Evolutionary conservation across 2,329 filamentous ascomycete species (phyloP).

Genomic region (Botrytis sinoallii): DNA sequence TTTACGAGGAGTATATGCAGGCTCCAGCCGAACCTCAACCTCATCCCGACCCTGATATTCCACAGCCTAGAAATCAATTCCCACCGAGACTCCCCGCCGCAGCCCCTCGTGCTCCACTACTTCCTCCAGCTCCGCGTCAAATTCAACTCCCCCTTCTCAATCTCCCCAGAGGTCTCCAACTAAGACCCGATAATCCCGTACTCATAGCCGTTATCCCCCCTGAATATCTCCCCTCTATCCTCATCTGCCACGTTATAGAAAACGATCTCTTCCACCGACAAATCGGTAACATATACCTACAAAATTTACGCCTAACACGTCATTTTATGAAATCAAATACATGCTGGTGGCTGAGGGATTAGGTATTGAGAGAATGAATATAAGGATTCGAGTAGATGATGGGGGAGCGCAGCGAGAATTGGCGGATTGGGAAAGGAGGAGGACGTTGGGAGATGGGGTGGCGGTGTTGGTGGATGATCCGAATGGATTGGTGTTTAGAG

Average conservation of each 20-base stretch:
- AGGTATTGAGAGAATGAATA: neutral
- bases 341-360: neutral
- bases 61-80: neutral
- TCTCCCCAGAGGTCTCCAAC: neutral
- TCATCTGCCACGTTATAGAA: neutral
- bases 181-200: neutral
- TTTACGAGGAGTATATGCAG: neutral
- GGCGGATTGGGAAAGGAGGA: neutral
- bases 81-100: neutral
- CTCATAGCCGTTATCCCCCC: neutral
- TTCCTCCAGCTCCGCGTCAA: neutral
- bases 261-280: neutral
- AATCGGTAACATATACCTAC: neutral
- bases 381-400: neutral
- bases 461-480: neutral
- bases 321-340: neutral
- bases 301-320: accelerated
- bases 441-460: neutral
- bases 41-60: neutral
- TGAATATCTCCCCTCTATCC: neutral
- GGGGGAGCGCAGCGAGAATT: neutral
- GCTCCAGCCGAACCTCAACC: neutral
- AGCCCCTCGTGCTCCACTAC: neutral
- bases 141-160: neutral
- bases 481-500: neutral